These are phyloP conservation scores for Rhizopogon sp. DNA, from an alignment of 768 basidiomycete species.

Conservation along the genomic window DNA sequence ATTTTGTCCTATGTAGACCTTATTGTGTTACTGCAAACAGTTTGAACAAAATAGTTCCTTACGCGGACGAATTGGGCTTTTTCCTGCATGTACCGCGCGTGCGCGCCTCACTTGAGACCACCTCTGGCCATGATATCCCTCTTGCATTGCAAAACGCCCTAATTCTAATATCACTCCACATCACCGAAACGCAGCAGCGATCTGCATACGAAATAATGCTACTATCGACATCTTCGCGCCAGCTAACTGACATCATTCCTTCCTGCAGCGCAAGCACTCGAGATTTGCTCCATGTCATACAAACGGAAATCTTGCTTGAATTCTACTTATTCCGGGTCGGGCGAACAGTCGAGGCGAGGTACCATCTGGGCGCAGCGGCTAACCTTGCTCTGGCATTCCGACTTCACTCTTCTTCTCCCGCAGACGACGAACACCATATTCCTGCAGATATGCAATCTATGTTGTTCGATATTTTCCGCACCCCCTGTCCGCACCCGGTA, in stretches of 20 bases:
- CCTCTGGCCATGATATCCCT: slow-evolving; percentile 32
- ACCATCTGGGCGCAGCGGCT: slow-evolving; percentile 45
- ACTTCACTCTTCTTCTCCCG: slow-evolving; percentile 31
- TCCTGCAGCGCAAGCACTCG: slow-evolving; percentile 29
- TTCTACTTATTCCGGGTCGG: slow-evolving; percentile 62
- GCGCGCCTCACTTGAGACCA: slow-evolving; percentile 28
- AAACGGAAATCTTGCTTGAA: slow-evolving; percentile 59
- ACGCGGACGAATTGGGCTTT: slow-evolving; percentile 58
- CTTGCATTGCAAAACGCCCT: slow-evolving; percentile 45
- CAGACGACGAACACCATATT: neutral
- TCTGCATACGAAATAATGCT: slow-evolving; percentile 39
- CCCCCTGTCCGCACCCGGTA: slow-evolving; percentile 23
- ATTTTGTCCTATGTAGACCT: neutral
- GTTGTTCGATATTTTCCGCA: neutral
- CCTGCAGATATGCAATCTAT: neutral
- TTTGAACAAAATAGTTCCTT: slow-evolving; percentile 40
- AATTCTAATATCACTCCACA: slow-evolving; percentile 49
- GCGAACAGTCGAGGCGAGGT: slow-evolving; percentile 55
- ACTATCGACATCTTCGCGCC: slow-evolving; percentile 43
- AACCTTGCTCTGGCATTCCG: slow-evolving; percentile 41
- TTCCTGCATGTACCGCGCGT: slow-evolving; percentile 55
- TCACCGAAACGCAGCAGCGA: slow-evolving; percentile 38
- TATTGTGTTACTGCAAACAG: slow-evolving; percentile 6
- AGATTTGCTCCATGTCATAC: slow-evolving; percentile 48
- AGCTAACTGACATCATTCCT: slow-evolving; percentile 40